A percentile compares a stretch with the other conserved stretches of the same genome.
These are phyloP conservation scores for Epichloe sibirici DNA, from an alignment of 2,329 filamentous ascomycete genomes.

Conservation along the genomic window DNA sequence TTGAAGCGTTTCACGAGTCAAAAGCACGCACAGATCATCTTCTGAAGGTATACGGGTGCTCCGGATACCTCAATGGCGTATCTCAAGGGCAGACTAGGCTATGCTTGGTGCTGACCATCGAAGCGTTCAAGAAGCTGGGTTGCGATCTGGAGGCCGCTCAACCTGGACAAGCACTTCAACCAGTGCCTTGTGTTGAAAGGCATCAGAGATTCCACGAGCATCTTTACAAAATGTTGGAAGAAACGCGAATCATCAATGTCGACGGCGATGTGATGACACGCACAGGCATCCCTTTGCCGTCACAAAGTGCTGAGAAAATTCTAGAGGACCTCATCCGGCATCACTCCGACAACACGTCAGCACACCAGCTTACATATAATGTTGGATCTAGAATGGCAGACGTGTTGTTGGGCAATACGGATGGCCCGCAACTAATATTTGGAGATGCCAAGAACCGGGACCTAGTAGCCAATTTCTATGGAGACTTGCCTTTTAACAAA, in stretches of 20 bases:
- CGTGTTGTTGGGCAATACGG: conserved; percentile 19
- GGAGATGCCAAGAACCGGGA: conserved; percentile 21
- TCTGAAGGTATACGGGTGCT: neutral
- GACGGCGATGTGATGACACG: conserved; percentile 2
- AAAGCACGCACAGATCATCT: neutral
- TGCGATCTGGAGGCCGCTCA: neutral
- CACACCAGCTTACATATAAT: conserved; percentile 12
- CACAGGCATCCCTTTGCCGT: conserved; percentile 4
- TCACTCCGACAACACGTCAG: conserved; percentile 1
- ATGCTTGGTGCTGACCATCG: neutral
- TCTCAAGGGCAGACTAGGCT: neutral
- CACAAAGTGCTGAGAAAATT: neutral
- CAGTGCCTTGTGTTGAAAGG: neutral
- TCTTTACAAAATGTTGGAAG: neutral
- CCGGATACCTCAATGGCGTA: neutral
- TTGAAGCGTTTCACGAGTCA: neutral
- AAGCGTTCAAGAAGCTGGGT: neutral
- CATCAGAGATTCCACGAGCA: neutral
- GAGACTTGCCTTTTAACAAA: conserved; percentile 22
- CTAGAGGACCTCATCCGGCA: conserved; percentile 2
- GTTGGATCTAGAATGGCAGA: conserved; percentile 16
- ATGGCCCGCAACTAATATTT: conserved; percentile 28
- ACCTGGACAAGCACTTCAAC: neutral
- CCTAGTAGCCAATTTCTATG: conserved; percentile 24
- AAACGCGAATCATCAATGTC: conserved; percentile 4